Base-by-base conservation (phyloP, 2,329 filamentous ascomycete genomes). In the Cladophialophora immunda region DNA sequence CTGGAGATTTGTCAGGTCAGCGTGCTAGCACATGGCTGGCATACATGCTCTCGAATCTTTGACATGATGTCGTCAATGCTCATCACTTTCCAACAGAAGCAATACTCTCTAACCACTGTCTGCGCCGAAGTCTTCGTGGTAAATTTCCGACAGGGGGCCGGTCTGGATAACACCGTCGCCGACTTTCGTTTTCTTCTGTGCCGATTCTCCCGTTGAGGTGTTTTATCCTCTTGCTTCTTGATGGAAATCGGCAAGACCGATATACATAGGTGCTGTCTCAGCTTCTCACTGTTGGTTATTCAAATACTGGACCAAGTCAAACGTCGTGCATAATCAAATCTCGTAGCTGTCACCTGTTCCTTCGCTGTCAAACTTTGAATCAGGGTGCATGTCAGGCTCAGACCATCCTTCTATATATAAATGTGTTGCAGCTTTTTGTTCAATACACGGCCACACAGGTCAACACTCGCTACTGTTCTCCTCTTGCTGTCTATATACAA, bases 1-100 rank as follows among this genome's bases (percentile, higher is more conserved):
- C 29, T 32, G 32, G 29, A 58, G 30, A 58, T 58, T 58, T 58
- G 55, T 58, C 32, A 58, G 29, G 32, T 58, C 55, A 58, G 55
- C 55, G 9, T 50, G n/a, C 45, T 19, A 50, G 45, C 45, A 25
- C 19, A 19, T 50, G 45, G 22, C 19, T 11, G 45, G n/a, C 45
- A 7, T 50, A 9, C 38, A 19, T 50, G 45, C 22, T 3, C 7
- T 50, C 9, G 22, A 15, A 11, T 50, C 45, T 27, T 27, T 11
- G 22, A 50, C 45, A 50, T 22, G 45, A 50, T 25, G 45, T 50
- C 52, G 52, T 34, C 52, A 55, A 55, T 55, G 30, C n/a, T 15
- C 27, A 55, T 55, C 30, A 3, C n/a, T 55, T n/a, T 34, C 11
- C 27, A 30, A 27, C 27, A 55, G 52, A 55, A 55, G 52, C 27